Percentiles rank a stretch among this genome's conserved stretches.
phyloP scores from a whole-genome alignment of 805 yeast species.

The Metschnikowia matae region DNA sequence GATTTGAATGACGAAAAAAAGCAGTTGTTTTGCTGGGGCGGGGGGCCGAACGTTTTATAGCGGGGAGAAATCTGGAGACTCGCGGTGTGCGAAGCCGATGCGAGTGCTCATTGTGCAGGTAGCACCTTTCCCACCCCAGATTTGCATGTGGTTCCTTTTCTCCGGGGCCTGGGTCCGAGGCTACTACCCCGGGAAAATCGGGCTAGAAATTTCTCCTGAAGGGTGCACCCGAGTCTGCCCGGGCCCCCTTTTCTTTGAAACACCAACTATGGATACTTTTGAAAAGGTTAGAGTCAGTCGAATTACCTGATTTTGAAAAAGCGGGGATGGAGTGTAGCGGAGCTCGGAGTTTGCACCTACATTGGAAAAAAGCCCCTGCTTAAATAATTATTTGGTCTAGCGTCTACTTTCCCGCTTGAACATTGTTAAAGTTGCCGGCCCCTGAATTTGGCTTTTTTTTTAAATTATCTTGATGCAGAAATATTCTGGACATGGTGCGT shows the following conservation, averaged over 20 bases:
- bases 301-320: not conserved
- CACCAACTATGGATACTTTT: not conserved
- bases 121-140: slow-evolving; percentile 10
- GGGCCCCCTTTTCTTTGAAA: not conserved
- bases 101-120: slow-evolving; percentile 2
- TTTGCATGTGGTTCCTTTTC: slow-evolving; percentile 15
- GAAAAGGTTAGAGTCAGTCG: not conserved
- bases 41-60: slow-evolving; percentile 8
- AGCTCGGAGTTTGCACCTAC: not conserved
- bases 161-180: slow-evolving; percentile 4
- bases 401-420: not conserved
- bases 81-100: not conserved
- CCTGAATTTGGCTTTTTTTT: too few relatives aligned
- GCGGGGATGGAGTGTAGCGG: slow-evolving; percentile 3
- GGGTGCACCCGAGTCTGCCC: not conserved
- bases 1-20: not conserved
- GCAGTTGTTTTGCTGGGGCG: not conserved
- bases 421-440: too few relatives aligned
- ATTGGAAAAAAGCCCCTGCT: not conserved
- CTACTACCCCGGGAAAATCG: not conserved
- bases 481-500: not conserved
- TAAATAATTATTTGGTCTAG: not conserved
- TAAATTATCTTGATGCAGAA: not conserved
- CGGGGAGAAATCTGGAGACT: slow-evolving; percentile 9
- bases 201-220: not conserved